phyloP scores from a whole-genome alignment of 176 grass and related monocot species.

The Ananas comosus region DNA sequence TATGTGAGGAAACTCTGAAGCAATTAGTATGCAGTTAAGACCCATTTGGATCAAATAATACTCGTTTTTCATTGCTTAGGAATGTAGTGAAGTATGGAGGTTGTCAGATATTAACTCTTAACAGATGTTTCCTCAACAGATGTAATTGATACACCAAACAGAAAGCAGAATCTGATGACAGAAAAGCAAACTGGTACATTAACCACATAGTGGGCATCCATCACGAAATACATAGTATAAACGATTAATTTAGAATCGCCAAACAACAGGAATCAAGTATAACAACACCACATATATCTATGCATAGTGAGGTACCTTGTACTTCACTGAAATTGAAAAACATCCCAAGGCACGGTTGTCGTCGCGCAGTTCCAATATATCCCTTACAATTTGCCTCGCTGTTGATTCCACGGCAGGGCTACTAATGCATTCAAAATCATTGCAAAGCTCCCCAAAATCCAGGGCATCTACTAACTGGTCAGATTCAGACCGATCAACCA shows the following conservation, averaged over 20 bases:
- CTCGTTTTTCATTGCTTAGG: background rate
- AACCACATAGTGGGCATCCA: too few species aligned
- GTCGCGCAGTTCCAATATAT: constrained; percentile 73
- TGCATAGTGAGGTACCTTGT: constrained; percentile 40
- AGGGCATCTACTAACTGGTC: constrained; percentile 71
- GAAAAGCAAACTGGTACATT: too few species aligned
- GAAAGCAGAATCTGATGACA: too few species aligned
- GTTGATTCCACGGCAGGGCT: constrained; percentile 93
- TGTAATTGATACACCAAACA: too few species aligned
- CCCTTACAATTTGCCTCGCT: constrained; percentile 68
- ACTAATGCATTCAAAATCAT: constrained; percentile 97
- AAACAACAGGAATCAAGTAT: background rate
- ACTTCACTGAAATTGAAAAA: constrained; percentile 73
- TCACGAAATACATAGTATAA: too few species aligned
- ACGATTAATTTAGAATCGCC: too few species aligned
- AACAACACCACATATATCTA: background rate
- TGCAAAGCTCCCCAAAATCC: constrained; percentile 78
- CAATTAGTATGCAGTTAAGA: background rate
- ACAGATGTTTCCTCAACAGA: too few species aligned
- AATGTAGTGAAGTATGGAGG: background rate
- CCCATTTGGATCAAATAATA: background rate
- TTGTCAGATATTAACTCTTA: too few species aligned
- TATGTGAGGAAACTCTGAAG: background rate
- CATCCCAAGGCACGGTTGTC: constrained; percentile 69
- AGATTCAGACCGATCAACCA: constrained; percentile 35